Evolutionary conservation across 164 flowering plant species (phyloP).

Genomic region (Umbilicus rupestris): DNA sequence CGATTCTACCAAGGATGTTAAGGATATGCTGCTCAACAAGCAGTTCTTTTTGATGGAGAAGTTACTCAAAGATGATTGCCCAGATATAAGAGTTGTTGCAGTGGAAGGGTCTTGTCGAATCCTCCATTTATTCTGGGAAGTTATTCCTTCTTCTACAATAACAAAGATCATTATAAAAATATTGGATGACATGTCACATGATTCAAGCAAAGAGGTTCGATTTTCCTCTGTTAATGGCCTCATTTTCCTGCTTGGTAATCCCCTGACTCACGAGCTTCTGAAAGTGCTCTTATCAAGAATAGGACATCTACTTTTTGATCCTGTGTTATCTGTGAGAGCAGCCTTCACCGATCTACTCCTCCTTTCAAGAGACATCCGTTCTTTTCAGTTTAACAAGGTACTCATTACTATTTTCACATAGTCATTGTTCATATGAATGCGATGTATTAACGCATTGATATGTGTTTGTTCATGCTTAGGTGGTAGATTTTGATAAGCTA

Average conservation of each 20-base stretch:
- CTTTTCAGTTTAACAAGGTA: constrained; percentile 90
- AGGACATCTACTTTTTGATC: constrained; percentile 57
- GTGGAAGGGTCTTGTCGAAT: constrained; percentile 92
- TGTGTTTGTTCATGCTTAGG: constrained; percentile 34
- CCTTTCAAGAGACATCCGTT: constrained; percentile 41
- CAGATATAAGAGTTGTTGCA: constrained; percentile 75
- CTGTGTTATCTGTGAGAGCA: constrained; percentile 41
- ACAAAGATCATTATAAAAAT: constrained; percentile 57
- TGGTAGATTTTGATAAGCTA: constrained; percentile 56
- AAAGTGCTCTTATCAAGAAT: constrained; percentile 88
- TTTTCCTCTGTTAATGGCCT: constrained; percentile 73
- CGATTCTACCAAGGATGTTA: constrained; percentile 74
- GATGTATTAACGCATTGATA: background rate
- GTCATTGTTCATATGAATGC: background rate
- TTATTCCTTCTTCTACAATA: constrained; percentile 71
- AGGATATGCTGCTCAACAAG: constrained; percentile 60
- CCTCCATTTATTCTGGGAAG: constrained; percentile 86
- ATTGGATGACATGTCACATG: constrained; percentile 63
- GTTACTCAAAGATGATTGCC: constrained; percentile 75
- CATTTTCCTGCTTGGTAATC: constrained; percentile 78
- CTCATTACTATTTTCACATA: background rate
- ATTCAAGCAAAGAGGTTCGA: constrained; percentile 63
- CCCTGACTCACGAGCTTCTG: constrained; percentile 85
- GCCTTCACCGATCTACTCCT: constrained; percentile 73
- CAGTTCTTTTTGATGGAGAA: constrained; percentile 75